phyloP scores from a whole-genome alignment of 2,329 filamentous ascomycete genomes.

The Truncatella angustata region DNA sequence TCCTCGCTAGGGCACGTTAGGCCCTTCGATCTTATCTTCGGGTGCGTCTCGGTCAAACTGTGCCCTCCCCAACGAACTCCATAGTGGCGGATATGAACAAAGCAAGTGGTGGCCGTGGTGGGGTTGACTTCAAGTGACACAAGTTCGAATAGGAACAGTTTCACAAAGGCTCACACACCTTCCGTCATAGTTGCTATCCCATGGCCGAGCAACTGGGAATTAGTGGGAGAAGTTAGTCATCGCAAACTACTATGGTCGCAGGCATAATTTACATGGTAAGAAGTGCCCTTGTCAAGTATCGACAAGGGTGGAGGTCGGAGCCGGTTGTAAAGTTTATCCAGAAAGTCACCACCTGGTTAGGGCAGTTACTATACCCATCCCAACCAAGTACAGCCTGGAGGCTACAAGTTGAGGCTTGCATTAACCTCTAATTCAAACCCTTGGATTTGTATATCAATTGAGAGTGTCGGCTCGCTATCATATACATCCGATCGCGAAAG shows the following conservation, averaged over 20 bases:
- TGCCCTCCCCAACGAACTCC: neutral
- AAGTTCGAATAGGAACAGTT: neutral
- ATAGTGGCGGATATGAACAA: constrained; percentile 3
- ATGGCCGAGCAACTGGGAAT: too few species aligned
- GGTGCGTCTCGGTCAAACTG: neutral
- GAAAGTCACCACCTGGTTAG: neutral
- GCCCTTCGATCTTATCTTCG: neutral
- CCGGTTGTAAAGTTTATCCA: neutral
- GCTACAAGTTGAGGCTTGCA: too few species aligned
- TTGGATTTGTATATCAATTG: neutral
- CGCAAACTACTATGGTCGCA: too few species aligned
- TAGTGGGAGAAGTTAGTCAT: too few species aligned
- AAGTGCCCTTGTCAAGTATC: too few species aligned
- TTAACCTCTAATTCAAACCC: neutral
- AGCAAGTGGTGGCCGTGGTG: neutral
- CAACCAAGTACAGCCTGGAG: too few species aligned
- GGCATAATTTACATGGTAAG: neutral
- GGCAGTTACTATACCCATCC: too few species aligned
- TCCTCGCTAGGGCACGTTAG: too few species aligned
- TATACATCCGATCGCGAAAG: neutral
- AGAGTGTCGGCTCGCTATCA: neutral
- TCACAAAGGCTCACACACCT: neutral
- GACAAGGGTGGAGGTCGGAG: too few species aligned
- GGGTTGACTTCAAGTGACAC: neutral
- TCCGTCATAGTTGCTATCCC: constrained; percentile 1